phyloP scores from a whole-genome alignment of 2,329 filamentous ascomycete genomes.

The Davidsoniella neocaledoniae region DNA sequence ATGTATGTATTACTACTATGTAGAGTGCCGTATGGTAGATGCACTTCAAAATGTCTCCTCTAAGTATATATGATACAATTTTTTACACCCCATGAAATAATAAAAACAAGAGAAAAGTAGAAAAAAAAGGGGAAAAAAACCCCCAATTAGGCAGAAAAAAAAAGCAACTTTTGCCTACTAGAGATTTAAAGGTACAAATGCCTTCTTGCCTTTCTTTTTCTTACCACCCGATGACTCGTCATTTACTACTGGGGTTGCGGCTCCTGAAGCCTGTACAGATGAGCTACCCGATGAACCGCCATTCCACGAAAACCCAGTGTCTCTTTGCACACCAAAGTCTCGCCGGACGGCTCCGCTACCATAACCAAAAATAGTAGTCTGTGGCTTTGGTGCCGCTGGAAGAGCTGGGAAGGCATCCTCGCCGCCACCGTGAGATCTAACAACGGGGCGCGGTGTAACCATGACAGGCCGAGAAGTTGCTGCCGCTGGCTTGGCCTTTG shows the following conservation, averaged over 20 bases:
- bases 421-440: conserved; percentile 9
- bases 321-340: conserved; percentile 28
- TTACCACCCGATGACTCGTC: conserved; percentile 24
- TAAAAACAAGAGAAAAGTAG: too few species aligned
- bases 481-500: background rate
- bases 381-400: conserved; percentile 56
- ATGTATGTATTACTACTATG: too few species aligned
- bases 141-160: too few species aligned
- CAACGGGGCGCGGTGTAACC: conserved; percentile 1
- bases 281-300: conserved; percentile 14
- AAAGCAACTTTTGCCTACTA: too few species aligned
- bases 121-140: too few species aligned
- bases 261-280: conserved; percentile 15
- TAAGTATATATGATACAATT: too few species aligned
- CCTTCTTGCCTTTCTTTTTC: conserved; percentile 42
- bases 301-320: conserved; percentile 37
- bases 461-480: conserved; percentile 5
- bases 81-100: too few species aligned
- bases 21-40: too few species aligned
- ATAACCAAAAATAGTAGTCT: conserved; percentile 45
- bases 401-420: conserved; percentile 67
- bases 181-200: background rate
- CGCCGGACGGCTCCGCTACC: conserved; percentile 37
- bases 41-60: too few species aligned
- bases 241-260: conserved; percentile 16